phyloP scores from a whole-genome alignment of 257 asterid genomes.

The Rhazya stricta region DNA sequence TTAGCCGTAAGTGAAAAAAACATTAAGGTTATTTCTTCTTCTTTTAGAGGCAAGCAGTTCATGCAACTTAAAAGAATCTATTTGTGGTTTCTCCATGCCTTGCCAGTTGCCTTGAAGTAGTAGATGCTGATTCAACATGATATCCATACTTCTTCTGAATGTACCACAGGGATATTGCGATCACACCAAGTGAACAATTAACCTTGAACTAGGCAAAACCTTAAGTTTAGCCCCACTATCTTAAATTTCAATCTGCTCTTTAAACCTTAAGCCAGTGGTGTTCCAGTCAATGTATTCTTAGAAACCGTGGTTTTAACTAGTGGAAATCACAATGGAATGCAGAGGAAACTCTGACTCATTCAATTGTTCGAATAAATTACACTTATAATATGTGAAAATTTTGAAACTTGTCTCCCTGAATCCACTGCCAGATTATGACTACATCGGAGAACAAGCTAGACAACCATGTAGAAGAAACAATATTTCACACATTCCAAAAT shows the following conservation, averaged over 20 bases:
- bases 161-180: no score
- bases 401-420: neutral
- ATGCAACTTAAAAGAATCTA: no score
- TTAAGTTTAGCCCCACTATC: neutral
- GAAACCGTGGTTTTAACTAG: neutral
- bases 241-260: neutral
- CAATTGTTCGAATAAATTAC: neutral
- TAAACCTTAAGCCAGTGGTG: neutral
- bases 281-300: neutral
- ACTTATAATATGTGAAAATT: neutral
- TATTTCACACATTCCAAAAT: no score
- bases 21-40: neutral
- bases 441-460: neutral
- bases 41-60: neutral
- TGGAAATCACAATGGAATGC: neutral
- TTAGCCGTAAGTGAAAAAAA: no score
- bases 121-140: no score
- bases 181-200: no score
- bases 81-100: no score
- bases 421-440: neutral
- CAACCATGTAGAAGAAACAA: neutral
- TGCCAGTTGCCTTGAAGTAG: no score
- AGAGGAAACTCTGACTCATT: neutral
- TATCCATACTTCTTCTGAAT: no score
- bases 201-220: no score